These are phyloP conservation scores for Wolfiporia cocos DNA, from an alignment of 1,284 basidiomycete genomes.

Conservation along the genomic window DNA sequence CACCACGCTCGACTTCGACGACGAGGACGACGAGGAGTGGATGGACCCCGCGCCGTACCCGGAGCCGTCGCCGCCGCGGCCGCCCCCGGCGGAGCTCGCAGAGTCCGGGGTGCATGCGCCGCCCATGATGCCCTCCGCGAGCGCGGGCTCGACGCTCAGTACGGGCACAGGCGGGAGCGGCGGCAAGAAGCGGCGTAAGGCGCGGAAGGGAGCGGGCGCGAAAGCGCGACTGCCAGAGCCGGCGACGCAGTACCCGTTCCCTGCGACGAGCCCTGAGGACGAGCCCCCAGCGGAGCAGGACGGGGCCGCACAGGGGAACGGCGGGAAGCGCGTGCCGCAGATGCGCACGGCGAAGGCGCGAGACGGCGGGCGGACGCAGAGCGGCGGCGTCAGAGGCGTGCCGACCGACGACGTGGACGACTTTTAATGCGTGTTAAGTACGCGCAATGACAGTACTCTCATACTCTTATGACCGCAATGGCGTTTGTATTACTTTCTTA, in stretches of 20 bases:
- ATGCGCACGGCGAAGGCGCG: constrained; percentile 66
- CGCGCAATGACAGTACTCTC: no score
- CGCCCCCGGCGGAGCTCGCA: no score
- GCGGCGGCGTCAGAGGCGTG: constrained; percentile 70
- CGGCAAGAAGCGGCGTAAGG: constrained; percentile 20
- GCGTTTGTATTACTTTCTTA: no score
- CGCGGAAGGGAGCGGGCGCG: constrained; percentile 16
- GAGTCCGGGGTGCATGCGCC: constrained; percentile 3
- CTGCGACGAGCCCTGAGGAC: constrained; percentile 38
- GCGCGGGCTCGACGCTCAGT: constrained; percentile 22
- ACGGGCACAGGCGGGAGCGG: constrained; percentile 17
- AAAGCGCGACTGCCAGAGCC: constrained; percentile 13
- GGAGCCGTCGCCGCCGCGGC: constrained; percentile 27
- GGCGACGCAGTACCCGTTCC: constrained; percentile 51
- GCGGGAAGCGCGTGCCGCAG: constrained; percentile 33
- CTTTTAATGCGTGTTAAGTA: not conserved
- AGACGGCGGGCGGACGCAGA: constrained; percentile 76
- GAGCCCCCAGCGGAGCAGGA: constrained; percentile 24
- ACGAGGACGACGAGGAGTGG: constrained; percentile 65
- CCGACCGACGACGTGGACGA: constrained; percentile 29
- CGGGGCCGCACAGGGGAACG: no score
- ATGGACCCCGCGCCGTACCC: constrained; percentile 41
- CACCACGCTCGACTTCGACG: constrained; percentile 22
- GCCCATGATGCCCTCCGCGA: constrained; percentile 16
- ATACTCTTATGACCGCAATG: no score